Percentiles rank a stretch among this genome's conserved stretches.
Evolutionary conservation across 495 filamentous ascomycete genomes (phyloP).

Genomic region (Penicillium dipodomyicola): DNA sequence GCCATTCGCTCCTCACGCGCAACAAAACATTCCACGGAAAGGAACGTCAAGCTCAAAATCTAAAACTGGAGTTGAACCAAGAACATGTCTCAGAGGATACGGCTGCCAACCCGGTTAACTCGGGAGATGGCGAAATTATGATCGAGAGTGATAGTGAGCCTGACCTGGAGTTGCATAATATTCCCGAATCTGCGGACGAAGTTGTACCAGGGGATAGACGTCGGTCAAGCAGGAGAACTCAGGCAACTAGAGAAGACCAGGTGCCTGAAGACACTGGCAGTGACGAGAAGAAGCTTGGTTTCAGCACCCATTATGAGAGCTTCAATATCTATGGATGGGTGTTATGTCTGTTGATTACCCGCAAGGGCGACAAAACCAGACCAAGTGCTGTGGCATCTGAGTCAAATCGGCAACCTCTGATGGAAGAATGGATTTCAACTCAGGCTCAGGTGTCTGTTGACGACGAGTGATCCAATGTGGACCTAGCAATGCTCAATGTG

Average conservation of each 20-base stretch:
- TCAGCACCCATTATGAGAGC: constrained; percentile 87
- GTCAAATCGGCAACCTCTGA: constrained; percentile 65
- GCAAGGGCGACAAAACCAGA: constrained; percentile 49
- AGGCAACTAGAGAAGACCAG: constrained; percentile 9
- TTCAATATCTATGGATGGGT: constrained; percentile 93
- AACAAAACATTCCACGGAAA: constrained; percentile 65
- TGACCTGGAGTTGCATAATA: constrained; percentile 34
- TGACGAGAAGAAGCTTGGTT: constrained; percentile 83
- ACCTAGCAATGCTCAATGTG: constrained; percentile 3
- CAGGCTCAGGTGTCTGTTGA: constrained; percentile 51
- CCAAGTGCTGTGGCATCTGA: constrained; percentile 30
- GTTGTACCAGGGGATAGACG: neutral
- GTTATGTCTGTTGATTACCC: constrained; percentile 85
- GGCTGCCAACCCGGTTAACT: constrained; percentile 48
- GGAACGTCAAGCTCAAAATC: constrained; percentile 46
- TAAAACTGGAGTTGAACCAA: constrained; percentile 44
- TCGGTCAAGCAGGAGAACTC: constrained; percentile 14
- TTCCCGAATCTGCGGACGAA: constrained; percentile 33
- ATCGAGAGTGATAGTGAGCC: constrained; percentile 44
- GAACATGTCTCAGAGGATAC: constrained; percentile 52
- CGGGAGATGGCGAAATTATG: constrained; percentile 37
- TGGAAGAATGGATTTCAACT: constrained; percentile 91
- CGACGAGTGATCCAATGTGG: constrained; percentile 38
- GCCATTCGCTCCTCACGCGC: constrained; percentile 84
- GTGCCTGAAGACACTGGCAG: constrained; percentile 24